These are phyloP conservation scores for Solanum corneliomulleri DNA, from an alignment of 257 asterid species.

Conservation along the genomic window DNA sequence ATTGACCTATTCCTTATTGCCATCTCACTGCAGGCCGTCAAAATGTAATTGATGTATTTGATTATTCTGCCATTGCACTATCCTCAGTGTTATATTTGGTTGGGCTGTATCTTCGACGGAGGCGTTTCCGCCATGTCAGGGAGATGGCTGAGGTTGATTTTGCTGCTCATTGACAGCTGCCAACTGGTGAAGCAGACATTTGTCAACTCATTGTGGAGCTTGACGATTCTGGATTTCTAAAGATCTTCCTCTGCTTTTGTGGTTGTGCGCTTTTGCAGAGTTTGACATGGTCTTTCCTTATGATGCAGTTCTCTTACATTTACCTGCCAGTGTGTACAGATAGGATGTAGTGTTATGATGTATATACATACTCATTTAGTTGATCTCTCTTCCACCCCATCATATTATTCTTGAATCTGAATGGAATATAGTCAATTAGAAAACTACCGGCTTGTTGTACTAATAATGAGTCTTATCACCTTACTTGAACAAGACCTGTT, in stretches of 20 bases:
- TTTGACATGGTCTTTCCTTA: neutral
- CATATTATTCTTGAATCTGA: neutral
- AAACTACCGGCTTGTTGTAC: neutral
- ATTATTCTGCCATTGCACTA: slow-evolving; percentile 40
- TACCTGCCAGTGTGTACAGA: neutral
- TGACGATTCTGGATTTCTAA: neutral
- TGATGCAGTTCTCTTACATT: neutral
- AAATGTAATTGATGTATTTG: slow-evolving; percentile 38
- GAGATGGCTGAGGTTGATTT: slow-evolving; percentile 23
- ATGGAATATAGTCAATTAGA: neutral
- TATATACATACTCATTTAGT: neutral
- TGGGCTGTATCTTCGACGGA: slow-evolving; percentile 37
- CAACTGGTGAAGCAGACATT: neutral
- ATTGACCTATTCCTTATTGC: neutral
- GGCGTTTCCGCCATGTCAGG: slow-evolving; percentile 40
- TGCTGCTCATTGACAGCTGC: neutral
- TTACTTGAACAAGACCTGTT: neutral
- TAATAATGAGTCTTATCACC: neutral
- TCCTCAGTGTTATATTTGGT: slow-evolving; percentile 32
- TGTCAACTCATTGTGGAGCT: neutral
- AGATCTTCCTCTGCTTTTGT: neutral
- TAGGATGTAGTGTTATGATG: neutral
- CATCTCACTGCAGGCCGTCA: slow-evolving; percentile 32
- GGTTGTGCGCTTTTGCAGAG: neutral
- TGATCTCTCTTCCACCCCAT: neutral